phyloP scores from a whole-genome alignment of 177 flowering plant genomes.

The Vitis hybrid region DNA sequence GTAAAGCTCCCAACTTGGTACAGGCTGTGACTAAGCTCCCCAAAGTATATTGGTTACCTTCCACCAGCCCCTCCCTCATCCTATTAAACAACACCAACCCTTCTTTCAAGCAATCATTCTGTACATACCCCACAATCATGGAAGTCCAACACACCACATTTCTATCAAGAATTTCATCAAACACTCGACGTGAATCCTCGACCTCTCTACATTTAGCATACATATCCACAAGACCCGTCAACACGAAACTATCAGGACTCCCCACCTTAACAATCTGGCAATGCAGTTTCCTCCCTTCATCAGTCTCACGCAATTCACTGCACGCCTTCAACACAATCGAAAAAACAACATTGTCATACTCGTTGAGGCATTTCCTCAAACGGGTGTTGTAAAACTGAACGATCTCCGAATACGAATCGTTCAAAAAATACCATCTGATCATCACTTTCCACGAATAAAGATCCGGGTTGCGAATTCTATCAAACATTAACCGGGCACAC shows the following conservation, averaged over 20 bases:
- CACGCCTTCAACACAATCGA: slow-evolving; percentile 74
- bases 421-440: slow-evolving; percentile 66
- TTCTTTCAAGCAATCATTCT: slow-evolving; percentile 49
- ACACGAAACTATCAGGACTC: slow-evolving; percentile 57
- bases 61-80: slow-evolving; percentile 50
- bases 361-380: slow-evolving; percentile 36
- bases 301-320: slow-evolving; percentile 44
- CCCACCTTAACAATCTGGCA: slow-evolving; percentile 52
- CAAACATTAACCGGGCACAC: slow-evolving; percentile 57
- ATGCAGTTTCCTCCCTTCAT: slow-evolving; percentile 60
- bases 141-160: slow-evolving; percentile 71
- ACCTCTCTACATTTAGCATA: slow-evolving; percentile 62
- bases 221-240: slow-evolving; percentile 61
- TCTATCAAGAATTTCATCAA: slow-evolving; percentile 45
- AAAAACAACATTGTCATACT: slow-evolving; percentile 50
- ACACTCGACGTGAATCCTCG: slow-evolving; percentile 37
- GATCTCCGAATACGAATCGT: slow-evolving; percentile 37
- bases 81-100: slow-evolving; percentile 62
- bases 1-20: slow-evolving; percentile 50
- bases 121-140: slow-evolving; percentile 61
- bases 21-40: slow-evolving; percentile 65
- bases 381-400: slow-evolving; percentile 37
- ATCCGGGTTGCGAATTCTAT: slow-evolving; percentile 55
- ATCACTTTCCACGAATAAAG: slow-evolving; percentile 63
- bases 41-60: slow-evolving; percentile 57